phyloP scores from a whole-genome alignment of 805 yeast species.

The Metschnikowia arizonensis region DNA sequence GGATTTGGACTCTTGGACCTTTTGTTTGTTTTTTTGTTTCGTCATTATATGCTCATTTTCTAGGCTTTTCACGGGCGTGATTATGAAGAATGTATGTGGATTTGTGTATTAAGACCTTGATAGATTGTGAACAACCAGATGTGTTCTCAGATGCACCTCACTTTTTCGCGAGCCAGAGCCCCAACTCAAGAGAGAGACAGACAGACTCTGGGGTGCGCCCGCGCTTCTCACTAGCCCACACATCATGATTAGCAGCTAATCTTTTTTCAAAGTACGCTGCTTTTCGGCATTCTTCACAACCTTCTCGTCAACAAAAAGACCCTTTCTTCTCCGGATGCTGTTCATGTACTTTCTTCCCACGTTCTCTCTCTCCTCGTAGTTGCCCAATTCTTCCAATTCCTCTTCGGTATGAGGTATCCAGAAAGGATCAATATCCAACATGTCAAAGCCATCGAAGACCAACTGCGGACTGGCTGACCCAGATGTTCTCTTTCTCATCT shows the following conservation, averaged over 20 bases:
- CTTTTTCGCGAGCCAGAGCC: constrained; percentile 4
- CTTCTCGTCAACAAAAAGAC: constrained; percentile 84
- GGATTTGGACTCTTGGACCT: neutral
- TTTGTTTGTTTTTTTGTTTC: neutral
- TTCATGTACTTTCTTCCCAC: constrained; percentile 86
- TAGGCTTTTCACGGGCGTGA: neutral
- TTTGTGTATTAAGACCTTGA: neutral
- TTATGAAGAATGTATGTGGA: too few relatives aligned
- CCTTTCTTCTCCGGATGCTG: constrained; percentile 76
- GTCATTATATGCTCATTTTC: constrained; percentile 1
- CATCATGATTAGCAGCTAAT: constrained; percentile 26
- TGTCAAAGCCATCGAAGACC: constrained; percentile 82
- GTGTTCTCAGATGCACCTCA: neutral
- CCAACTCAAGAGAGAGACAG: too few relatives aligned
- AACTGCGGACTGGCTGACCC: constrained; percentile 98
- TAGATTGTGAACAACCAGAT: neutral
- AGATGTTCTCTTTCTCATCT: constrained; percentile 84
- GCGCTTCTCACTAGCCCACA: neutral
- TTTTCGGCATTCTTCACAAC: constrained; percentile 90
- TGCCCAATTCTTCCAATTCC: constrained; percentile 91
- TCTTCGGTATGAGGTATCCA: constrained; percentile 99
- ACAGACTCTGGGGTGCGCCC: constrained; percentile 3
- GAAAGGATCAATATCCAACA: constrained; percentile 89
- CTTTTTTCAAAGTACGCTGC: constrained; percentile 81
- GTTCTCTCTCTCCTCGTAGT: constrained; percentile 86